Evolutionary conservation across 306 rosid genomes (phyloP), one percentile per base, ranked within the genome.

Genomic region (Alnus rubra): DNA sequence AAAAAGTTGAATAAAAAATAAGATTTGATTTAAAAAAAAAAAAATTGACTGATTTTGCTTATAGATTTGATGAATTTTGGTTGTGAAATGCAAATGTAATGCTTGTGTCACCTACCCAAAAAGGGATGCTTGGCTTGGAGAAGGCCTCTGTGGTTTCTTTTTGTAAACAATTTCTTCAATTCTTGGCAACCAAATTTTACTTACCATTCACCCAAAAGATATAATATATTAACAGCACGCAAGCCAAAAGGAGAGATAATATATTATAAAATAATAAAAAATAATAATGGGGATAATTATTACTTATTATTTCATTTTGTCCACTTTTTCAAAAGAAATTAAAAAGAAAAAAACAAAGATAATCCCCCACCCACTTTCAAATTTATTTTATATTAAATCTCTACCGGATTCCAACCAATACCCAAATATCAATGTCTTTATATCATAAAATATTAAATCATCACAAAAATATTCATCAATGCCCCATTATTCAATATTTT

Each of bases 401-500:
- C 77, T 86, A 85, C 89, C 91, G 79, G 93, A 88, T 88, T 88
- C 93, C 95, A 89, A 91, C 93, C 88, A 92, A 82, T 87, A 86
- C 89, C 74, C 71, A 67, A 73, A 87, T 76, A 87, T 78, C 50
- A 47, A 79, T 78, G 84, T 81, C 84, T 82, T 82, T 80, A 76
- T 73, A 52, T 73, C 77, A 81, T 76, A 80, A 74, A 85, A 86
- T 69, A 74, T 75, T 70, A 55, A 83, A 72, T 77, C 82, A 82
- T 77, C 47, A 79, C 76, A 39, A 65, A 72, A 83, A 77, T 71
- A 69, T 81, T 88, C 74, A 83, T 87, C 80, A 86, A 73, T 81
- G 68, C 76, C 65, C 71, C 71, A 71, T 75, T 60, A 80, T 90
- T 85, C 85, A 42, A 42, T 42, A 42, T 42, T 42, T 42, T 42